Evolutionary conservation across 306 rosid genomes (phyloP).

Genomic region (Delonix regia): DNA sequence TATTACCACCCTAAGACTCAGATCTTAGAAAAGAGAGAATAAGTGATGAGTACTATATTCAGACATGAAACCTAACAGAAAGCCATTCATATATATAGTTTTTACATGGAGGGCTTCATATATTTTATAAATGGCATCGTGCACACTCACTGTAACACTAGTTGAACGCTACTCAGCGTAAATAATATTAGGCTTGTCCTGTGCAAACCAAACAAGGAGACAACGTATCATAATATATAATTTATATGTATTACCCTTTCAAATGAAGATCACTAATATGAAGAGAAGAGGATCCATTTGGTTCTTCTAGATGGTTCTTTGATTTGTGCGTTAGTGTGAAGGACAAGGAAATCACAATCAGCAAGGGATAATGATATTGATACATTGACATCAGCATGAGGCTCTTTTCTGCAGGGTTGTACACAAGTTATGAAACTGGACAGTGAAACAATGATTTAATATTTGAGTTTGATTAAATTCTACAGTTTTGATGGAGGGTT

Average conservation of each 20-base stretch:
- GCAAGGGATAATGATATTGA: neutral
- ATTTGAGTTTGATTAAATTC: constrained; percentile 39
- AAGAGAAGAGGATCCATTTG: neutral
- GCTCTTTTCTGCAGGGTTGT: neutral
- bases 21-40: neutral
- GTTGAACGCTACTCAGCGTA: too few relatives aligned
- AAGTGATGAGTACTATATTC: neutral
- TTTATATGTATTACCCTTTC: neutral
- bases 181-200: too few relatives aligned
- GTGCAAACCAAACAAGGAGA: neutral
- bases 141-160: too few relatives aligned
- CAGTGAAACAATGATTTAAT: neutral
- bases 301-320: neutral
- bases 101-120: neutral
- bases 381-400: neutral
- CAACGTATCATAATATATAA: neutral
- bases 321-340: neutral
- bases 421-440: neutral
- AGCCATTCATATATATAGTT: neutral
- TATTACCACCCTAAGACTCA: neutral
- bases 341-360: neutral
- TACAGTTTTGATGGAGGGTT: constrained; percentile 55
- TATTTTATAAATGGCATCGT: neutral
- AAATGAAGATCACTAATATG: neutral
- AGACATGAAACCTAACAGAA: neutral